A percentile compares a stretch with the other conserved stretches of the same genome.
These are phyloP conservation scores for Phoenix dactylifera DNA, from an alignment of 176 grass and related monocot genomes.

Conservation along the genomic window DNA sequence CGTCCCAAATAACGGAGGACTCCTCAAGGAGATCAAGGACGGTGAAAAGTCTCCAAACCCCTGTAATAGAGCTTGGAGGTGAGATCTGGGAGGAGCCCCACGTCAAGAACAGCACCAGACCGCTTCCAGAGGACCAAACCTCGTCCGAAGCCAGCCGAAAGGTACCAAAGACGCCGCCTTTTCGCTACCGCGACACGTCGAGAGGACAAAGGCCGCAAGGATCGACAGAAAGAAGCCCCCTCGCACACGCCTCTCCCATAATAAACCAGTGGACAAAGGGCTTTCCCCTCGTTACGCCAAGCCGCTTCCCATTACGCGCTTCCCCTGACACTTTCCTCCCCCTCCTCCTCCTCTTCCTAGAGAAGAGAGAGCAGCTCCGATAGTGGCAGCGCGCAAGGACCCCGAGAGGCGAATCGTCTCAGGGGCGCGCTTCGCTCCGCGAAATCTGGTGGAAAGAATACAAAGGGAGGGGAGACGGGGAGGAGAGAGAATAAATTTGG, in stretches of 20 bases:
- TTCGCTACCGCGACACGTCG: constrained; percentile 3
- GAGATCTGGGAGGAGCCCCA: too few relatives aligned
- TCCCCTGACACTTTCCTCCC: not conserved
- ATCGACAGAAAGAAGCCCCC: constrained; percentile 2
- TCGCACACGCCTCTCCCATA: constrained; percentile 7
- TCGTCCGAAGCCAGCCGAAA: too few relatives aligned
- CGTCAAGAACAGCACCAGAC: too few relatives aligned
- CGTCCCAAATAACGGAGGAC: not conserved
- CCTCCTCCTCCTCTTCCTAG: not conserved
- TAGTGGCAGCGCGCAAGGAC: too few relatives aligned
- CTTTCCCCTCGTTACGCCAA: not conserved
- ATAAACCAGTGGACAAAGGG: constrained; percentile 14
- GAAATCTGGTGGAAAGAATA: too few relatives aligned
- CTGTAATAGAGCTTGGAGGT: too few relatives aligned
- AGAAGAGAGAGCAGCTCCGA: not conserved
- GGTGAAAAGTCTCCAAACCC: not conserved
- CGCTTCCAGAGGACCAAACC: too few relatives aligned
- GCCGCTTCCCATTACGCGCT: not conserved
- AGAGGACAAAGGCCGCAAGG: not conserved
- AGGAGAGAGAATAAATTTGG: not conserved
- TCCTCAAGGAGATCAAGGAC: not conserved
- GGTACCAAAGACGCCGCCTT: too few relatives aligned
- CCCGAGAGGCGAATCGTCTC: too few relatives aligned
- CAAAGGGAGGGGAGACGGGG: not conserved
- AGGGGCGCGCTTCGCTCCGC: too few relatives aligned